Evolutionary conservation across 306 rosid genomes (phyloP).

Genomic region (Acacia confusa): DNA sequence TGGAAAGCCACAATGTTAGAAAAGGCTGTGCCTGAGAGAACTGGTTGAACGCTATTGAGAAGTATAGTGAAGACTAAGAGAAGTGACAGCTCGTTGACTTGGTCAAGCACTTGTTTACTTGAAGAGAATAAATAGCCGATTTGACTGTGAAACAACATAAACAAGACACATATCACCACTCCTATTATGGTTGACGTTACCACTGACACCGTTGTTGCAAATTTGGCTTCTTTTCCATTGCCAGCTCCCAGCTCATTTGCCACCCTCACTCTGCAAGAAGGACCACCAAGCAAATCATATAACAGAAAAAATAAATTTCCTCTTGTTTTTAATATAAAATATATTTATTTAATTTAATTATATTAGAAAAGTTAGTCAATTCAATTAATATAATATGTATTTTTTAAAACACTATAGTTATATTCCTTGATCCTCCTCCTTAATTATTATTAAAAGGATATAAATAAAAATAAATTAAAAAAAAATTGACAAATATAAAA

Average conservation of each 20-base stretch:
- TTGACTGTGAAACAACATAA: conserved; percentile 46
- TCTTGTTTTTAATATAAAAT: no score
- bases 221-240: conserved; percentile 72
- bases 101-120: conserved; percentile 56
- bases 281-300: no score
- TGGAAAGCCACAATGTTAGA: neutral
- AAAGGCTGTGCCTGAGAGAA: conserved; percentile 57
- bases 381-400: no score
- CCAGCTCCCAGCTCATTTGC: conserved; percentile 92
- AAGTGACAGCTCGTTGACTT: conserved; percentile 54
- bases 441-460: no score
- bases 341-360: no score
- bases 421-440: no score
- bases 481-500: no score
- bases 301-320: no score
- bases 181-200: conserved; percentile 60
- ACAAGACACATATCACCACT: conserved; percentile 58
- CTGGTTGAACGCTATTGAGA: conserved; percentile 76
- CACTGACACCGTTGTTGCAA: conserved; percentile 71
- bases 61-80: conserved; percentile 72
- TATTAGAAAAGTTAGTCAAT: no score
- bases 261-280: conserved; percentile 68
- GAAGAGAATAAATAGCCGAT: conserved; percentile 54
- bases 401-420: no score
- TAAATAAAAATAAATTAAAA: no score